phyloP scores from a whole-genome alignment of 805 yeast genomes.

The Metschnikowia arizonensis region DNA sequence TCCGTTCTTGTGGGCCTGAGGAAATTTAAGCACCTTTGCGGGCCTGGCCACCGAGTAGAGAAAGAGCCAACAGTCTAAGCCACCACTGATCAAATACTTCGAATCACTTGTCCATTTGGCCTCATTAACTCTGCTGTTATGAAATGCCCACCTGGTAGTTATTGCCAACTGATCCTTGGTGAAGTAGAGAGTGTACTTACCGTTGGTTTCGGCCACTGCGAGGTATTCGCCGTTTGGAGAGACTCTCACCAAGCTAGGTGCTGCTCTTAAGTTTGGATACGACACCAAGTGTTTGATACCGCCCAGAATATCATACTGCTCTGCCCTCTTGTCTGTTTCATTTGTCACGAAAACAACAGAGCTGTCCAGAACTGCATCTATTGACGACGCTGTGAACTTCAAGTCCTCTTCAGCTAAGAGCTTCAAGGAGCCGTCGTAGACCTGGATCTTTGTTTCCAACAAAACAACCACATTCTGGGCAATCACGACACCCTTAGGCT shows the following conservation, averaged over 20 bases:
- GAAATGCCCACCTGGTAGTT: constrained; percentile 95
- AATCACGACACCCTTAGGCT: constrained; percentile 34
- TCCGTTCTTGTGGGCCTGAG: constrained; percentile 88
- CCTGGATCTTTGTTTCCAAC: constrained; percentile 28
- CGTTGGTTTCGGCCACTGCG: constrained; percentile 85
- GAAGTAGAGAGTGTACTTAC: constrained; percentile 76
- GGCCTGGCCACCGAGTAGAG: constrained; percentile 80
- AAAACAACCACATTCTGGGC: constrained; percentile 26
- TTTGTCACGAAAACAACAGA: constrained; percentile 29
- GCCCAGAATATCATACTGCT: constrained; percentile 31
- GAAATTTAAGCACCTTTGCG: constrained; percentile 63
- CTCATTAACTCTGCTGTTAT: constrained; percentile 72
- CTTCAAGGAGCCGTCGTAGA: constrained; percentile 15
- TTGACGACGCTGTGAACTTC: constrained; percentile 22
- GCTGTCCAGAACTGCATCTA: constrained; percentile 22
- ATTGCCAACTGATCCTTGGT: constrained; percentile 49
- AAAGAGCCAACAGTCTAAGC: constrained; percentile 77
- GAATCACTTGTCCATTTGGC: constrained; percentile 79
- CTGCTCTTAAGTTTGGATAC: constrained; percentile 49
- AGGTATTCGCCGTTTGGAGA: constrained; percentile 66
- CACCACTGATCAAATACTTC: constrained; percentile 69
- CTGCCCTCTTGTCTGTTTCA: constrained; percentile 27
- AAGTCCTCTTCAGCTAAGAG: constrained; percentile 19
- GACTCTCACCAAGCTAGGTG: constrained; percentile 58
- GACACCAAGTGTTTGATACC: constrained; percentile 32